Base-by-base conservation (phyloP, 73 alveolate genomes). In the Tetrahymena borealis region DNA sequence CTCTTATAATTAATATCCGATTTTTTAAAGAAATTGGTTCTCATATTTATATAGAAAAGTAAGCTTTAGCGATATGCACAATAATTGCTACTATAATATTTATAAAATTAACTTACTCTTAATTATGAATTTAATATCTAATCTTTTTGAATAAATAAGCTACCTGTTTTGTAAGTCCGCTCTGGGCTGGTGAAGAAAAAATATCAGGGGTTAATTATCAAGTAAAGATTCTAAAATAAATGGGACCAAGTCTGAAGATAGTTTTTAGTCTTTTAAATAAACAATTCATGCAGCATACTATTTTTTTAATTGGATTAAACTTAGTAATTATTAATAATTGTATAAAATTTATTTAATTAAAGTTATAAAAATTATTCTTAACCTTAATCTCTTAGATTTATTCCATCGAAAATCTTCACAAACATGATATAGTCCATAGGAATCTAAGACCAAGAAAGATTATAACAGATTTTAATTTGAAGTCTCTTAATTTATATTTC, bases 391-490 rank as follows among this genome's bases (percentile, higher is more conserved):
- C 28, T 11, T 38, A 92, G 95, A 32, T 92, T 11, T 78, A 79
- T 39, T 32, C 90, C n/a, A 39, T 92, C 36, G 95, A 92, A 90
- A 92, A 92, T 35, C 90, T 92, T 31, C 95, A 92, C 90, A 35
- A 39, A 28, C 39, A 92, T 39, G 90, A 40, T 33, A 93, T 93
- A 10, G 95, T 93, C 13, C 93, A 93, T 93, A 39, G 91, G 15
- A 93, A 90, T 37, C 32, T 93, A n/a, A 93, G 91, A 24, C 95
- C 95, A 31, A 85, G 91, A 90, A 93, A 93, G 33, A 93, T 93
- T 9, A 33, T 93, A 37, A 93, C 93, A 15, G 38, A 28, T 33
- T 32, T 36, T 11, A 90, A 39, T 32, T 38, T 39, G 0, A 79
- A 37, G 18, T 79, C 42, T 24, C 90, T 79, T 38, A 92, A 93